These are phyloP conservation scores for Pichia sp. DNA, from an alignment of 1,139 yeast genomes.

Conservation along the genomic window DNA sequence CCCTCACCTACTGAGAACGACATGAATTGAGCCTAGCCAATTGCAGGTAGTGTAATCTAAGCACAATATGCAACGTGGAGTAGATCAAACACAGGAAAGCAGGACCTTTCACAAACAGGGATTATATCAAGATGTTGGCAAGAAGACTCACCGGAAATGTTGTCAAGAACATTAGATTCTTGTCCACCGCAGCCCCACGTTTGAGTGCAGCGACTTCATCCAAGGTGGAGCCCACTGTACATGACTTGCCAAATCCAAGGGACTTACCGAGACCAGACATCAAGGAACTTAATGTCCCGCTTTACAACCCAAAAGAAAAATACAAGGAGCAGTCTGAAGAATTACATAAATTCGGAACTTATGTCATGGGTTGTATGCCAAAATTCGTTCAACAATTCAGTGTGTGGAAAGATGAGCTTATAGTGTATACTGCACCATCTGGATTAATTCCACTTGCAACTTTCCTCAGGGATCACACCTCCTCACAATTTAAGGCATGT, in stretches of 20 bases:
- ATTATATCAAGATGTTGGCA: conserved; percentile 12
- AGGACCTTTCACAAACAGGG: too few species aligned
- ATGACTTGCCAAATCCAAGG: conserved; percentile 27
- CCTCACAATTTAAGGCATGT: conserved; percentile 72
- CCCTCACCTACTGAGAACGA: too few species aligned
- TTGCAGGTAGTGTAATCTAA: too few species aligned
- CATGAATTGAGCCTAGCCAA: too few species aligned
- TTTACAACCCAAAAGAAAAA: conserved; percentile 73
- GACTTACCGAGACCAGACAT: conserved; percentile 25
- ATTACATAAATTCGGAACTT: conserved; percentile 77
- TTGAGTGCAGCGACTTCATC: conserved; percentile 10
- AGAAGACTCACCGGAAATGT: conserved; percentile 9
- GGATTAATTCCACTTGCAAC: conserved; percentile 65
- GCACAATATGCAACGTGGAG: too few species aligned
- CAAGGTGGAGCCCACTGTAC: conserved; percentile 14
- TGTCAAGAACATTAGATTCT: conserved; percentile 7
- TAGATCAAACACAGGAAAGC: too few species aligned
- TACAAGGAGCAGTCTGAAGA: conserved; percentile 64
- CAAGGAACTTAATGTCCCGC: conserved; percentile 44
- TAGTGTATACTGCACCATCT: conserved; percentile 67
- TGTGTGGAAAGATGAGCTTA: conserved; percentile 88
- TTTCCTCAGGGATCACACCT: conserved; percentile 70
- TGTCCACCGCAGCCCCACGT: conserved; percentile 8
- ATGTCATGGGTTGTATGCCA: conserved; percentile 72
- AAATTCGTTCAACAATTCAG: conserved; percentile 77